Evolutionary conservation across 2,329 filamentous ascomycete genomes (phyloP).

Genomic region (Pseudogymnoascus sp.): DNA sequence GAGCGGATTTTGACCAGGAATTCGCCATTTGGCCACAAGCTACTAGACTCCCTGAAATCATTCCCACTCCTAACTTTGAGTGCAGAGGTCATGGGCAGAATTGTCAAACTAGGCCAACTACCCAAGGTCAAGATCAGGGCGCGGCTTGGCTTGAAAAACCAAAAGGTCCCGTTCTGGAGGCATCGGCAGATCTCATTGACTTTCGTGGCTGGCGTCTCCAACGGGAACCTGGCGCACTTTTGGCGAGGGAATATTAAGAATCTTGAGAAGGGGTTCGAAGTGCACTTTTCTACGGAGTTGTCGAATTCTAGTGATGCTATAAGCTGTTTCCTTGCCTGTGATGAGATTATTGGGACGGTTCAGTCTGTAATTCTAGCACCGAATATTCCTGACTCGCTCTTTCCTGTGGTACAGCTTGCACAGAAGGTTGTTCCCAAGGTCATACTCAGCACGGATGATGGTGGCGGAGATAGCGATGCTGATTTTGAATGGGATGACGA

Average conservation of each 20-base stretch:
- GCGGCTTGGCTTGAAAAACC: conserved; percentile 65
- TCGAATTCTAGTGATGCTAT: conserved; percentile 49
- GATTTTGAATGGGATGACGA: conserved; percentile 21
- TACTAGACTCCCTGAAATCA: conserved; percentile 55
- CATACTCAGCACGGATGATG: background rate
- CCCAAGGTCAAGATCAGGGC: conserved; percentile 57
- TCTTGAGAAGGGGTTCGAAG: conserved; percentile 49
- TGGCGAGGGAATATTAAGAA: conserved; percentile 57
- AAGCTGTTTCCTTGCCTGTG: conserved; percentile 69
- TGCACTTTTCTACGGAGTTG: conserved; percentile 53
- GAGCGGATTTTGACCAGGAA: conserved; percentile 72
- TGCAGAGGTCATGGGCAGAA: conserved; percentile 28
- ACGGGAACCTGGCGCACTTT: conserved; percentile 64
- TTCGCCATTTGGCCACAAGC: conserved; percentile 70
- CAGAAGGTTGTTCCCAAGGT: background rate
- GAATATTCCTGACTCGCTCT: conserved; percentile 30
- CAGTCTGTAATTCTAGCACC: conserved; percentile 21
- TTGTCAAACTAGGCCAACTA: conserved; percentile 31
- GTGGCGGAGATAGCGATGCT: conserved; percentile 25
- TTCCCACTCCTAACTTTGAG: conserved; percentile 57
- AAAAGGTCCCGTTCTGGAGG: conserved; percentile 55
- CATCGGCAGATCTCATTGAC: conserved; percentile 61
- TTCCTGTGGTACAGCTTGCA: conserved; percentile 19
- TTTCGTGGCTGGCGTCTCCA: conserved; percentile 64
- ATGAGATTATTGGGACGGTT: conserved; percentile 65